Percentiles rank a stretch among this genome's conserved stretches.
Evolutionary conservation across 192 early-diverging fungal species (phyloP).

Genomic region (Linderina pennispora): DNA sequence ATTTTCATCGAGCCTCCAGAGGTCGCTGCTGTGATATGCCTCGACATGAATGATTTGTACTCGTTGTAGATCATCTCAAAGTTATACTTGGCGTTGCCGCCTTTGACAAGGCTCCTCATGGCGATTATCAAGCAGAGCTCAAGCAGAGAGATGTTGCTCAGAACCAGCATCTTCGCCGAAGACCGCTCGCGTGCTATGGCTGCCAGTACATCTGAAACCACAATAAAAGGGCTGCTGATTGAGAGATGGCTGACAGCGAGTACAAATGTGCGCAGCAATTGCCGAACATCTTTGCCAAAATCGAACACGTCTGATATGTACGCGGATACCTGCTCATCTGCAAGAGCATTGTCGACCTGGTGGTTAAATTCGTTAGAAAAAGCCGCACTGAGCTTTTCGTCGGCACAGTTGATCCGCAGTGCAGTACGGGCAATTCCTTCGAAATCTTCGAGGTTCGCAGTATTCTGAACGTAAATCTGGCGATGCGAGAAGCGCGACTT

Average conservation of each 20-base stretch:
- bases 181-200: slow-evolving; percentile 4
- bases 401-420: slow-evolving; percentile 22
- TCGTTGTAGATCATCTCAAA: slow-evolving; percentile 95
- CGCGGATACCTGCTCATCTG: slow-evolving; percentile 2
- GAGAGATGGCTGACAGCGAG: slow-evolving; percentile 11
- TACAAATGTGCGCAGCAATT: slow-evolving; percentile 17
- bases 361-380: slow-evolving; percentile 48
- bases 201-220: slow-evolving; percentile 29
- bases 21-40: slow-evolving; percentile 39
- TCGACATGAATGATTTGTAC: slow-evolving; percentile 78
- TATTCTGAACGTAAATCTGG: slow-evolving; percentile 64
- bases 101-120: slow-evolving; percentile 64
- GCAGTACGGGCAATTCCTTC: slow-evolving; percentile 48
- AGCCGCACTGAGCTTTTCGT: neutral
- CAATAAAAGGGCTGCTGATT: neutral
- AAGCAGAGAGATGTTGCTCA: slow-evolving; percentile 62
- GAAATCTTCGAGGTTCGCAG: slow-evolving; percentile 53
- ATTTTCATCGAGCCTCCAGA: slow-evolving; percentile 57
- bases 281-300: slow-evolving; percentile 30
- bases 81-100: slow-evolving; percentile 69
- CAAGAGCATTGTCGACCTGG: slow-evolving; percentile 16
- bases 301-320: slow-evolving; percentile 21
- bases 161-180: slow-evolving; percentile 29
- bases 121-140: slow-evolving; percentile 75
- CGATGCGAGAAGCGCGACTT: slow-evolving; percentile 92